Conservation (phyloP, 345 rosid genomes). For the Clausena lansium region DNA sequence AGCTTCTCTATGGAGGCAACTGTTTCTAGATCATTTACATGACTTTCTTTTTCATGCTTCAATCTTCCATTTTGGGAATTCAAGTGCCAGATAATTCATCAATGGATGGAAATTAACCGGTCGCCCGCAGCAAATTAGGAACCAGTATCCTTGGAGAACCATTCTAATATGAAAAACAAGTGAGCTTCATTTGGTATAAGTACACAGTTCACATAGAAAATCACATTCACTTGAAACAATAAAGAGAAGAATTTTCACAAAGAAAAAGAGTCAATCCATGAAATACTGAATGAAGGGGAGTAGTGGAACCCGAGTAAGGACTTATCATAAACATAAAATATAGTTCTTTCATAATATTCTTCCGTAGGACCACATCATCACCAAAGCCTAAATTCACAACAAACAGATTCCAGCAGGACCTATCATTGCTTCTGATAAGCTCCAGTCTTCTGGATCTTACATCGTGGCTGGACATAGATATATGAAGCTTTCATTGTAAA, state of each 20-base stretch:
- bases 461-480: slow-evolving; percentile 14
- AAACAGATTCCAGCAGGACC: slow-evolving; percentile 35
- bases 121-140: background rate
- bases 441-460: slow-evolving; percentile 36
- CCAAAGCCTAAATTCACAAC: slow-evolving; percentile 22
- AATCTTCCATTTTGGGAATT: background rate
- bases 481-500: slow-evolving; percentile 1
- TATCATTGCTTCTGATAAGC: slow-evolving; percentile 41
- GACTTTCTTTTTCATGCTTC: background rate
- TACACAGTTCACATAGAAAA: slow-evolving; percentile 13
- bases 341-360: slow-evolving; percentile 16
- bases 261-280: background rate
- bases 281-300: slow-evolving; percentile 1
- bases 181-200: background rate
- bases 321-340: slow-evolving; percentile 7
- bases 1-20: too few species aligned
- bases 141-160: background rate
- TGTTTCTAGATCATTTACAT: too few species aligned
- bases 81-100: background rate
- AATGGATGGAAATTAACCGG: background rate
- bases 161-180: background rate
- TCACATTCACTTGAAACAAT: slow-evolving; percentile 15
- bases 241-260: slow-evolving; percentile 7
- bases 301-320: slow-evolving; percentile 2
- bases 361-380: slow-evolving; percentile 22